phyloP scores from a whole-genome alignment of 2,329 filamentous ascomycete genomes.

The Karstenula rhodostoma region DNA sequence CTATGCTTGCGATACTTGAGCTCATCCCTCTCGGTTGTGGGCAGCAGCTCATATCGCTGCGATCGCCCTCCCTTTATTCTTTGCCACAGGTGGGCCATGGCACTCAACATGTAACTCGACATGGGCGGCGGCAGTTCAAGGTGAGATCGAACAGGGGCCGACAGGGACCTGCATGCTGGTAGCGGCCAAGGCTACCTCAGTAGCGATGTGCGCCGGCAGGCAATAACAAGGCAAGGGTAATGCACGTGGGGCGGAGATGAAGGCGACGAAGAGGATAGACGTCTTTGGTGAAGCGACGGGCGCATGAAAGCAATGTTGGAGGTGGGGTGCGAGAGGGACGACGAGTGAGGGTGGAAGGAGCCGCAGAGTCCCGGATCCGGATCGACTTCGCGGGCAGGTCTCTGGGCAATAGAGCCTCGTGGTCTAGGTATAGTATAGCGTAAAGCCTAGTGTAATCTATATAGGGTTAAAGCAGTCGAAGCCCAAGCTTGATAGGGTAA shows the following conservation, averaged over 20 bases:
- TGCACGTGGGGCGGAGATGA: slow-evolving; percentile 9
- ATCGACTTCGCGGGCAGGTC: no score
- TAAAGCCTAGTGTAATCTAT: no score
- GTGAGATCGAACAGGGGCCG: background rate
- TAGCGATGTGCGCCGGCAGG: slow-evolving; percentile 5
- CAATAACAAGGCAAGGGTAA: slow-evolving; percentile 1
- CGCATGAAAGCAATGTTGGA: background rate
- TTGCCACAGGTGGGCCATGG: slow-evolving; percentile 41
- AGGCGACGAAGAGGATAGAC: slow-evolving; percentile 1
- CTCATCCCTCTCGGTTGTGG: slow-evolving; percentile 42
- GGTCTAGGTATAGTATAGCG: no score
- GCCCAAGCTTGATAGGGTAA: no score
- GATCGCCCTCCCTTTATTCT: slow-evolving; percentile 34
- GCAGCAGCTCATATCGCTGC: slow-evolving; percentile 38
- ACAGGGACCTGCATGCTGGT: slow-evolving; percentile 11
- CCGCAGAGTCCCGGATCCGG: no score
- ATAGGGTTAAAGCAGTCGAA: no score
- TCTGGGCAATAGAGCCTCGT: no score
- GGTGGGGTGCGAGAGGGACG: slow-evolving; percentile 8
- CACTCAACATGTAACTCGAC: slow-evolving; percentile 12
- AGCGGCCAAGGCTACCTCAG: background rate
- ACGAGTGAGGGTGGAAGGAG: slow-evolving; percentile 6
- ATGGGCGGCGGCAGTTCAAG: slow-evolving; percentile 5
- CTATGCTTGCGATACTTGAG: slow-evolving; percentile 27
- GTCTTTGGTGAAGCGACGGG: background rate